These are phyloP conservation scores for Termitomyces sp. DNA, from an alignment of 768 basidiomycete genomes.

Conservation along the genomic window DNA sequence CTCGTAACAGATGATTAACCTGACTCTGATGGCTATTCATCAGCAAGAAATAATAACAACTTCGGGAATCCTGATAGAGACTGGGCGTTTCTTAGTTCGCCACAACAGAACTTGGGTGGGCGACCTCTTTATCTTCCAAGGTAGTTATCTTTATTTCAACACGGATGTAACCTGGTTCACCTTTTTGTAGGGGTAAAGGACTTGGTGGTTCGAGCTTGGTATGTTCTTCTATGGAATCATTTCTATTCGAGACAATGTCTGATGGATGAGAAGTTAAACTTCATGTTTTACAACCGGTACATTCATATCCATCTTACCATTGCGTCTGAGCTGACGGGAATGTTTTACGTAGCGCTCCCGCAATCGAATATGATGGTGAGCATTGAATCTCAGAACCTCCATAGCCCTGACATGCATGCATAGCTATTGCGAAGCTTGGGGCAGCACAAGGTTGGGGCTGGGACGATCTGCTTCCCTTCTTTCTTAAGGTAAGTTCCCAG, in stretches of 20 bases:
- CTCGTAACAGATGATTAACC: too few species aligned
- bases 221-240: too few species aligned
- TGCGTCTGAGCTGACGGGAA: too few species aligned
- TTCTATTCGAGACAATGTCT: too few species aligned
- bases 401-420: too few species aligned
- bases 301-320: too few species aligned
- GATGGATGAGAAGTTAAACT: too few species aligned
- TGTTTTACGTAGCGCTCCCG: neutral
- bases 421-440: neutral
- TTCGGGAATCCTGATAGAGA: neutral
- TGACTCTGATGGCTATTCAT: too few species aligned
- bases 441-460: neutral
- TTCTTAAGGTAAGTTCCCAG: neutral
- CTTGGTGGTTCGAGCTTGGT: conserved; percentile 1
- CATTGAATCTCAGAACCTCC: too few species aligned
- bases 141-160: neutral
- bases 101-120: neutral
- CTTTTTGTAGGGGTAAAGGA: neutral
- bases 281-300: neutral
- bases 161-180: neutral
- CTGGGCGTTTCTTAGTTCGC: neutral
- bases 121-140: neutral
- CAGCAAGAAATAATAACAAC: too few species aligned
- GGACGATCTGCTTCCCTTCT: neutral
- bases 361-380: neutral